Evolutionary conservation across 331 rosid species (phyloP), one percentile per base, ranked within the genome.

Genomic region (Malus hybrid): DNA sequence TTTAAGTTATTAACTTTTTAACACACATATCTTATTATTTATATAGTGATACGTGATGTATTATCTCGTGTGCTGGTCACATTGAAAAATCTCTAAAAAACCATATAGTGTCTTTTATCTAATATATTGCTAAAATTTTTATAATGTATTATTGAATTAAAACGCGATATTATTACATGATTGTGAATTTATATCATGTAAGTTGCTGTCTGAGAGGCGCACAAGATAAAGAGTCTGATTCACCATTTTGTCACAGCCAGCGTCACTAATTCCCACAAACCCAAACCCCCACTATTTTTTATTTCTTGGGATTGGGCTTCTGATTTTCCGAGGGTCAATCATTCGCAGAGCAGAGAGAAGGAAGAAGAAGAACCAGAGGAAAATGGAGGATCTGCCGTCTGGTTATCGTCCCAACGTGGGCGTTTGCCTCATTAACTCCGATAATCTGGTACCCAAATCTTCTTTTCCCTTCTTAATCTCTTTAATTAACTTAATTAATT

Each of bases 321-420:
- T 5, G 57, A 55, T 46, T 9, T 42, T 10, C 14, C 1, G 48
- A 42, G 48, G 48, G 48, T 42, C 48, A 42, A 42, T 42, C 48
- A 42, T 0, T 42, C 48, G 48, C 48, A 42, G 48, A 42, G 48
- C 48, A 42, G 48, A 42, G 48, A 42, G 48, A 59, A 24, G 29
- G 31, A 10, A 9, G 19, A 16, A 15, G 16, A 33, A 16, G 46
- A 65, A 22, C 15, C 14, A 18, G 60, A 29, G 64, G 65, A 24
- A 16, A 83, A 93, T 94, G 99, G 99, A 94, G 69, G 88, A 77
- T 86, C 92, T 94, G 27, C 99, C 99, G n/a, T 76, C 84, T 76
- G 99, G 99, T 66, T 94, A 94, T 73, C 99, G 97, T 73, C 99
- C 99, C 61, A 94, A 94, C 96, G 96, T 94, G 55, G 99, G 99